Conservation (phyloP, 2,329 filamentous ascomycete genomes). For the Cordyceps farinosa region DNA sequence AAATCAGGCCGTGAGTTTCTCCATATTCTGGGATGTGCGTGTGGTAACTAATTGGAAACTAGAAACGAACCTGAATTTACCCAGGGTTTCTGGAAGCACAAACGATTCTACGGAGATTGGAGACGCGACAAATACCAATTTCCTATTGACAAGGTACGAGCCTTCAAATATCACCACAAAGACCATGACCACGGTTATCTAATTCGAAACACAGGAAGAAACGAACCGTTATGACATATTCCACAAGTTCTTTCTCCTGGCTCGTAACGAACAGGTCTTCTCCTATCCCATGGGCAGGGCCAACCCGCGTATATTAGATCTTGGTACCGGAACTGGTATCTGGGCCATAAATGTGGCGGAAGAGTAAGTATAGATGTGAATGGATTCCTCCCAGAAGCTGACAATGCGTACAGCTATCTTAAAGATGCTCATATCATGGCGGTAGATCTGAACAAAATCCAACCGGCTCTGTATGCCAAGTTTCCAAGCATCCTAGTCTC, state of each 20-base stretch:
- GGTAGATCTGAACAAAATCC: conserved; percentile 39
- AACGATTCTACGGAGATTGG: conserved; percentile 65
- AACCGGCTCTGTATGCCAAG: conserved; percentile 35
- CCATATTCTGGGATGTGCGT: conserved; percentile 16
- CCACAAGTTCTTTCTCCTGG: conserved; percentile 70
- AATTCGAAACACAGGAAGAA: conserved; percentile 50
- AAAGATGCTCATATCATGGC: conserved; percentile 32
- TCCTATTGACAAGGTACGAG: conserved; percentile 69
- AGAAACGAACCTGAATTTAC: not conserved
- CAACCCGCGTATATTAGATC: conserved; percentile 45
- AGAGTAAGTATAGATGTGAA: conserved; percentile 48
- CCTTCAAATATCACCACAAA: not conserved
- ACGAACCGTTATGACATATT: conserved; percentile 77
- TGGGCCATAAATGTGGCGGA: conserved; percentile 84
- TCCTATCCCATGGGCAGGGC: conserved; percentile 21
- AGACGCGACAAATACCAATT: conserved; percentile 69
- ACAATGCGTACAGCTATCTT: conserved; percentile 23
- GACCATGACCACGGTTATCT: not conserved
- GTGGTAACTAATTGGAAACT: conserved; percentile 6
- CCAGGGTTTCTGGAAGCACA: conserved; percentile 53
- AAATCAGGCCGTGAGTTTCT: conserved; percentile 1
- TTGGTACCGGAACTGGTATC: conserved; percentile 86
- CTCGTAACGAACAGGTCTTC: conserved; percentile 45
- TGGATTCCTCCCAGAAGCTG: not conserved
- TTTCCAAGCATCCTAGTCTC: not conserved